Base-by-base conservation (phyloP, 495 filamentous ascomycete genomes). In the Lasiosphaeriaceae sp. region DNA sequence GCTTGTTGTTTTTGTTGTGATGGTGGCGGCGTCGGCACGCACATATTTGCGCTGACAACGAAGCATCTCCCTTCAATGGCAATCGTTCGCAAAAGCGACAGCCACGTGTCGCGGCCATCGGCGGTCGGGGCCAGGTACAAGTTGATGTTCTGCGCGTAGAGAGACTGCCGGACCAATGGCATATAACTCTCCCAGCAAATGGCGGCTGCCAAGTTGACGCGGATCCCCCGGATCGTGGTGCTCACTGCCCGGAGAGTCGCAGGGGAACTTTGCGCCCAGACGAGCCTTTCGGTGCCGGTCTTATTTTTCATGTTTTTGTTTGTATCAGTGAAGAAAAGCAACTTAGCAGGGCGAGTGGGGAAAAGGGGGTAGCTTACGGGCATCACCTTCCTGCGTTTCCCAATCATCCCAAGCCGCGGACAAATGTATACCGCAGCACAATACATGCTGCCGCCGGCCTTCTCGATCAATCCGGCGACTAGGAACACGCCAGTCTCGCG, bases 171-270 rank as follows among this genome's bases (percentile, higher is more conserved):
- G 1, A 97, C 79, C 19, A 97, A 74, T 0, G 93, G 93, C 93
- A 97, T 97, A 66, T 90, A 96, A 61, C 90, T 97, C 71, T 97
- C 93, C 93, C 93, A 97, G 75, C 93, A 97, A 43, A 97, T 95
- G 1, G 92, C 93, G 0, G 90, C 84, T 0, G 85, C 93, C 7
- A 96, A 73, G 16, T 86, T 91, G 19, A 97, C 72, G 45, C 81
- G 83, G 14, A 93, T 83, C 20, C 88, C 90, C 20, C 83, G 82
- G 57, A 97, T 86, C n/a, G 76, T 81, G 1, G 92, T 92, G 20
- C 84, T 89, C 1, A 97, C 79, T 0, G 92, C 93, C 52, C 84
- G 83, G 26, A 97, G 82, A 1, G 90, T 92, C 0, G 85, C 82
- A 0, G 92, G 80, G 0, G 87, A 88, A 17, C 93, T 93, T 64